Base-by-base conservation (phyloP, 202 grass and related monocot genomes). In the Panicum virgatum region DNA sequence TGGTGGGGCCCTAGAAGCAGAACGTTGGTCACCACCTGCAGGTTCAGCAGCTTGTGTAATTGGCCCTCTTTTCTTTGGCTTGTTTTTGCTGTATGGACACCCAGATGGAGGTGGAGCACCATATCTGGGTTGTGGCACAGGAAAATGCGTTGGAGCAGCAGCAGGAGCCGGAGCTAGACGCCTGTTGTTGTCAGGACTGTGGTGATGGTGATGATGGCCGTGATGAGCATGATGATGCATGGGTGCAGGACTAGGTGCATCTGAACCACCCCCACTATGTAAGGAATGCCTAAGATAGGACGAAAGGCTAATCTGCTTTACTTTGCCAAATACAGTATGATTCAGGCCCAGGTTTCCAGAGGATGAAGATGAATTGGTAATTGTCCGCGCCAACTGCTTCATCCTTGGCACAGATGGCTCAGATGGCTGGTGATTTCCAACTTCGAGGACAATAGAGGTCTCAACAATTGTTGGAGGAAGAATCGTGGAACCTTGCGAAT, bases 241-340 rank as follows among this genome's bases (percentile, higher is more conserved):
- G 67, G 76, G 92, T 40, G 92, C 82, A 75, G 90, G 92, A 76
- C 92, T 93, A 54, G 96, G 90, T 71, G 88, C 86, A 79, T 86
- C 70, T 79, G 77, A 79, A 85, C 76, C 66, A 9, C 62, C 80
- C 40, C 84, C 80, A 32, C 64, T 93, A 80, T 87, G 80, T 18
- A 99, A 85, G 61, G 93, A 99, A 87, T 94, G 87, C 11, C 64
- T 94, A 84, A 99, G 91, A 86, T 96, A 99, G 13, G 91, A 94
- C 5, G 97, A 99, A 46, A 99, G 91, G 61, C 81, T 94, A 67
- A 99, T 92, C 89, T 99, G 97, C 82, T 99, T 99, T 85, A 99
- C 97, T 80, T 32, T 91, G 39, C 97, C 97, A 81, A 99, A 99
- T 52, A 93, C 82, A 22, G 93, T 99, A 48, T 96, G 85, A 84